Base-by-base conservation (phyloP, 2,329 filamentous ascomycete species). In the Dactylellina parvicollis region DNA sequence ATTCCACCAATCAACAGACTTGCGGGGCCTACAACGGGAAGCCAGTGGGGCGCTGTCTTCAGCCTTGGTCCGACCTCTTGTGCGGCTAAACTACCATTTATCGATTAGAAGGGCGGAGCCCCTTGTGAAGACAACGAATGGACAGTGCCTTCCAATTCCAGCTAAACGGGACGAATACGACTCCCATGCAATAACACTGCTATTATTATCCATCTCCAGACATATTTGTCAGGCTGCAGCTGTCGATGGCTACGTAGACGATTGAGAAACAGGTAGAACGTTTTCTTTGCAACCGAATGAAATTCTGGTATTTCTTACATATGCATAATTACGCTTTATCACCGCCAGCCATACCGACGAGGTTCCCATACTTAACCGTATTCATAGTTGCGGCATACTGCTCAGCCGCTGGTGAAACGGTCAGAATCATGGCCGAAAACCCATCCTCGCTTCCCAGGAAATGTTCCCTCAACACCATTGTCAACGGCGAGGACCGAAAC, bases 301-400 rank as follows among this genome's bases (percentile, higher is more conserved):
- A 32, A 5, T 5, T 32, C 30, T 32, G 30, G 30, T 32, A 12
- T 32, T 5, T 32, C 5, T 32, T 32, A 12, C 12, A 32, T 12
- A 32, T 32, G 12, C 30, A 32, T 4, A 32, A 38, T 16, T 24
- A 50, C n/a, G 30, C 46, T 22, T 57, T 60, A 4, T 62, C 57
- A 76, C 78, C 42, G 75, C 77, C 75, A 1, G 79, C 79, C 20
- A 75, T 73, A 0, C 80, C 82, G 12, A 83, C 79, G 34, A 83
- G 54, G 69, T 80, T 81, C 1, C 80, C 82, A 73, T 83, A 83
- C 61, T 82, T 82, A 12, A 83, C 76, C 4, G 82, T 82, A 75
- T 83, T 83, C 74, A 81, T 77, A 1, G 82, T 83, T 1, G 82
- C 82, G 0, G 79, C 77, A 73, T 78, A 82, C 38, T 83, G 80